A percentile compares a stretch with the other conserved stretches of the same genome.
phyloP scores from a whole-genome alignment of 2,329 filamentous ascomycete species.

The Incumbomyces delicatus region DNA sequence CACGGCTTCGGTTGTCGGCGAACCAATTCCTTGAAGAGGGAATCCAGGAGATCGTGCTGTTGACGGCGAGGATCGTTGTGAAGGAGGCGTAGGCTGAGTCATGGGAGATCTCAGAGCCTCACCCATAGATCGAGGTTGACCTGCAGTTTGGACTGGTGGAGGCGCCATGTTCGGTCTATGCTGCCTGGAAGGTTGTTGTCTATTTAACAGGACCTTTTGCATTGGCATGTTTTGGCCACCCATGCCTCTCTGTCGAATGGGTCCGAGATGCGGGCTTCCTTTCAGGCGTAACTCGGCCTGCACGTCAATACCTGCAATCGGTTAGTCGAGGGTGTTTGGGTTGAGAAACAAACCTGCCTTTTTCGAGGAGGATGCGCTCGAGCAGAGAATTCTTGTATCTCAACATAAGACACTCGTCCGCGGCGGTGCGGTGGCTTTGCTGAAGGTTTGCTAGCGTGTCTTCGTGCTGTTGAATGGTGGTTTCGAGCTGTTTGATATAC shows the following conservation, averaged over 20 bases:
- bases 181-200: slow-evolving; percentile 43
- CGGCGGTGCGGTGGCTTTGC: slow-evolving; percentile 84
- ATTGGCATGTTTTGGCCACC: slow-evolving; percentile 66
- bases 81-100: slow-evolving; percentile 66
- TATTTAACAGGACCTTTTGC: slow-evolving; percentile 70
- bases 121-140: slow-evolving; percentile 28
- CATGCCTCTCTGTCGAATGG: slow-evolving; percentile 45
- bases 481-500: slow-evolving; percentile 98
- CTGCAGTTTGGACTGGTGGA: slow-evolving; percentile 22
- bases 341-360: slow-evolving; percentile 50
- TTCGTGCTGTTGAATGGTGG: slow-evolving; percentile 94
- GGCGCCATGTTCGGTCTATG: slow-evolving; percentile 24
- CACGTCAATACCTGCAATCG: slow-evolving; percentile 67
- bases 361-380: slow-evolving; percentile 90
- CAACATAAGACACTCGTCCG: slow-evolving; percentile 95
- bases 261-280: slow-evolving; percentile 67
- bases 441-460: slow-evolving; percentile 86
- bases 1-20: slow-evolving; percentile 48
- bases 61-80: slow-evolving; percentile 61
- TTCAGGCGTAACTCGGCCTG: slow-evolving; percentile 91
- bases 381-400: slow-evolving; percentile 96
- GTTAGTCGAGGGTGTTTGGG: background rate
- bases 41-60: slow-evolving; percentile 54
- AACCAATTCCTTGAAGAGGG: slow-evolving; percentile 51
- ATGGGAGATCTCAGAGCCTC: slow-evolving; percentile 18